Evolutionary conservation across 2,329 filamentous ascomycete species (phyloP).

Genomic region (Aspergillus sp.): DNA sequence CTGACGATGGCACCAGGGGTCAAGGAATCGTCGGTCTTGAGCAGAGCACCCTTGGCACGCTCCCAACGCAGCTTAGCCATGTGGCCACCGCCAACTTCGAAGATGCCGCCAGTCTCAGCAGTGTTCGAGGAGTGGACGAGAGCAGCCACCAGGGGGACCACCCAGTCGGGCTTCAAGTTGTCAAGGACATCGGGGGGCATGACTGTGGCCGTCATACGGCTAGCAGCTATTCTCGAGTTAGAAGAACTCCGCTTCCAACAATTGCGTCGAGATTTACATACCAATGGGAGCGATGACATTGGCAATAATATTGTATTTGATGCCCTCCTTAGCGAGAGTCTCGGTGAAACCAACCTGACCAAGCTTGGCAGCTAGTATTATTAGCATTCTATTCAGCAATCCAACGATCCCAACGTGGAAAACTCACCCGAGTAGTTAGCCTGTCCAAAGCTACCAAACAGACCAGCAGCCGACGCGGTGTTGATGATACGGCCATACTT

Average conservation of each 20-base stretch:
- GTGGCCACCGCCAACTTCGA: slow-evolving; percentile 88
- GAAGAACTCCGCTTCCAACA: background rate
- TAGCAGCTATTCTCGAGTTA: slow-evolving; percentile 54
- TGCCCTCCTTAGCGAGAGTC: slow-evolving; percentile 92
- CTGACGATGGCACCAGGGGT: slow-evolving; percentile 80
- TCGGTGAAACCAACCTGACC: slow-evolving; percentile 95
- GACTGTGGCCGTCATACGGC: slow-evolving; percentile 88
- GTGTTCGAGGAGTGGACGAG: slow-evolving; percentile 80
- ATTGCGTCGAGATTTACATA: slow-evolving; percentile 15
- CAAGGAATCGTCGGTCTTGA: slow-evolving; percentile 80
- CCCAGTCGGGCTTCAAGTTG: slow-evolving; percentile 83
- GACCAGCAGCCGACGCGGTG: slow-evolving; percentile 88
- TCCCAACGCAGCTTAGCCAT: slow-evolving; percentile 93
- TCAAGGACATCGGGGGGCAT: slow-evolving; percentile 90
- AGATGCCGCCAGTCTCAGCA: slow-evolving; percentile 77
- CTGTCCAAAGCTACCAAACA: slow-evolving; percentile 94
- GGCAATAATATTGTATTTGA: slow-evolving; percentile 93
- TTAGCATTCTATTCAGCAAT: slow-evolving; percentile 11
- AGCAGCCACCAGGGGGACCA: slow-evolving; percentile 84
- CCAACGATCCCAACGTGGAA: slow-evolving; percentile 1
- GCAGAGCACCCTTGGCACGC: slow-evolving; percentile 75
- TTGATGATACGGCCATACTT: slow-evolving; percentile 97
- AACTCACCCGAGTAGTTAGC: slow-evolving; percentile 74
- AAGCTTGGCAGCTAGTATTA: slow-evolving; percentile 68
- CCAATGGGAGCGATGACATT: slow-evolving; percentile 89